Evolutionary conservation across 116 monocot genomes (phyloP).

Genomic region (Dioscorea cayenensis): DNA sequence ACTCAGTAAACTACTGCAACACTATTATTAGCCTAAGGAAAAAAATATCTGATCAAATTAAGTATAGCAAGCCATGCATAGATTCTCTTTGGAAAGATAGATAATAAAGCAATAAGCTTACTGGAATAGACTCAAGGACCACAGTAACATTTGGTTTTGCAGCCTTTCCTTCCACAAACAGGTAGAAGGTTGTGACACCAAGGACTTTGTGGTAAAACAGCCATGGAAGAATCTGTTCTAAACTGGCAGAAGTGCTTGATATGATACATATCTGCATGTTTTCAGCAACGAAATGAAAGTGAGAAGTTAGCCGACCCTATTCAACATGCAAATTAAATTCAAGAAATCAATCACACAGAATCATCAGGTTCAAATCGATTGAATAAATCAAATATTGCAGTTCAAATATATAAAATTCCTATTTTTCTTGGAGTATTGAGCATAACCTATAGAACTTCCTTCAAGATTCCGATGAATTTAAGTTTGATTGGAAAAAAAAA

Average conservation of each 20-base stretch:
- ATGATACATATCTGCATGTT: conserved; percentile 78
- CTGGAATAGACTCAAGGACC: conserved; percentile 85
- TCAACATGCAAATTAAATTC: neutral
- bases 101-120: conserved; percentile 23
- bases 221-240: conserved; percentile 98
- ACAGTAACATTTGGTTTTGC: conserved; percentile 59
- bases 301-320: neutral
- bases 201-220: conserved; percentile 88
- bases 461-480: neutral
- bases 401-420: neutral
- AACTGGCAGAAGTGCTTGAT: conserved; percentile 87
- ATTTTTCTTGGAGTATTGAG: neutral
- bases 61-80: neutral
- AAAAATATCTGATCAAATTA: neutral
- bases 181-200: conserved; percentile 78
- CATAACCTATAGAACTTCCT: neutral
- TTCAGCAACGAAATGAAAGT: neutral
- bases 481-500: too few species aligned
- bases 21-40: neutral
- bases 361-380: neutral
- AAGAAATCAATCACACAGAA: neutral
- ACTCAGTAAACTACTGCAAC: neutral
- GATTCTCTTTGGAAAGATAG: neutral
- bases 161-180: conserved; percentile 98
- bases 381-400: neutral